Conservation (phyloP, 148 eudicot genomes). For the Fagopyrum esculentum region DNA sequence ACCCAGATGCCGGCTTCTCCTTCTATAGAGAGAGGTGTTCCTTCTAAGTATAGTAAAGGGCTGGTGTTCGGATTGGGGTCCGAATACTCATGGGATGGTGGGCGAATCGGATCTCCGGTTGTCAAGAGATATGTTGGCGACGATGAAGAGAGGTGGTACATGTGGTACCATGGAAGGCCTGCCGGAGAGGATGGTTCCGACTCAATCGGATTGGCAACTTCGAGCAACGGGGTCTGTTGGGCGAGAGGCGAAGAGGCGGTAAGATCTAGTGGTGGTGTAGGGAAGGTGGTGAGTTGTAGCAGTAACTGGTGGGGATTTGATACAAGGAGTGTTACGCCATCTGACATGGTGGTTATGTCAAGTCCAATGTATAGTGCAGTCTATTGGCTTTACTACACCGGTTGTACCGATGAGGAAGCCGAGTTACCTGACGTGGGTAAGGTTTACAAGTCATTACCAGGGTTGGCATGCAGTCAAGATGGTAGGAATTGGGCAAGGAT, state of each 20-base stretch:
- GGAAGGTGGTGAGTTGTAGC: slow-evolving; percentile 16
- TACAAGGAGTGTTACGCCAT: slow-evolving; percentile 14
- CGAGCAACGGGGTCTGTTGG: slow-evolving; percentile 21
- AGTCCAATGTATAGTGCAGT: slow-evolving; percentile 20
- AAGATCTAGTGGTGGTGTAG: slow-evolving; percentile 13
- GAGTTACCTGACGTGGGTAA: slow-evolving; percentile 3
- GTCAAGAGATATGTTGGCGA: slow-evolving; percentile 20
- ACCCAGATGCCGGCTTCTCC: neutral
- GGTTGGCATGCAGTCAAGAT: slow-evolving; percentile 22
- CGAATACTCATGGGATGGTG: slow-evolving; percentile 12
- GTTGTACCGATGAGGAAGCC: slow-evolving; percentile 13
- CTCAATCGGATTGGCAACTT: slow-evolving; percentile 16
- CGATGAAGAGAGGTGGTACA: slow-evolving; percentile 21
- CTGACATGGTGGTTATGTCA: slow-evolving; percentile 23
- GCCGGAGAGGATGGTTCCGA: neutral
- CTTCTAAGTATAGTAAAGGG: slow-evolving; percentile 14
- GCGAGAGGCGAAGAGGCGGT: slow-evolving; percentile 13
- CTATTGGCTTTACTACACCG: slow-evolving; percentile 23
- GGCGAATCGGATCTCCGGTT: slow-evolving; percentile 16
- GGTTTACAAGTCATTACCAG: slow-evolving; percentile 16
- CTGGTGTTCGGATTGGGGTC: slow-evolving; percentile 21
- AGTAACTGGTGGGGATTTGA: slow-evolving; percentile 22
- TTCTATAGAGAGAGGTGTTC: neutral
- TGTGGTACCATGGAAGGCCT: slow-evolving; percentile 21
- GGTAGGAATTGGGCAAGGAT: slow-evolving; percentile 21